Evolutionary conservation across 225 moss, liverwort and hornwort species (phyloP).

Genomic region (Pseudoscleropodium purum): DNA sequence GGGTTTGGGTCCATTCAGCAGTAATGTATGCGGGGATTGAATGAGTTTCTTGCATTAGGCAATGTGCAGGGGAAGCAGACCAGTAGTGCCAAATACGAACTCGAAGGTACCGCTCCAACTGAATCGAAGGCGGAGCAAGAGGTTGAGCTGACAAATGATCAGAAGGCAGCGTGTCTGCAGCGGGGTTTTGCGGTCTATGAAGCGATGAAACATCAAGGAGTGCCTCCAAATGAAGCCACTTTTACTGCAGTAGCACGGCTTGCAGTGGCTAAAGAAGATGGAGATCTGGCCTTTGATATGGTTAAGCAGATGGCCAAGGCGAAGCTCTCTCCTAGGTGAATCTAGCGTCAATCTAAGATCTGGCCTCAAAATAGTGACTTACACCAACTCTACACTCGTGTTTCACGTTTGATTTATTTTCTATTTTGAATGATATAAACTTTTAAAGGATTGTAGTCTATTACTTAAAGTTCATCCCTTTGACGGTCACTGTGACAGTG

Average conservation of each 20-base stretch:
- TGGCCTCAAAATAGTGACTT: background rate
- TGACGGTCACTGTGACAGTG: background rate
- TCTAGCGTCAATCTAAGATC: no score
- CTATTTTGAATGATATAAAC: background rate
- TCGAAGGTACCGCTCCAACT: slow-evolving; percentile 8
- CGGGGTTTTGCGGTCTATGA: slow-evolving; percentile 88
- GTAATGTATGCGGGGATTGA: background rate
- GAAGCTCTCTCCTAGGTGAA: slow-evolving; percentile 72
- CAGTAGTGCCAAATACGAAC: background rate
- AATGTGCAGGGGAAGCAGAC: slow-evolving; percentile 22
- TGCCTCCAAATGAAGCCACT: slow-evolving; percentile 91
- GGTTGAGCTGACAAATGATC: slow-evolving; percentile 43
- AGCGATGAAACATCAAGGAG: slow-evolving; percentile 61
- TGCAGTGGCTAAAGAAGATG: slow-evolving; percentile 81
- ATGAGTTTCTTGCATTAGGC: slow-evolving; percentile 5
- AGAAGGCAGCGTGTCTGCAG: slow-evolving; percentile 43
- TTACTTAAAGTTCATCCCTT: background rate
- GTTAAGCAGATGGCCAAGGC: slow-evolving; percentile 86
- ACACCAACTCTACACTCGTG: background rate
- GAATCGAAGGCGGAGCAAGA: slow-evolving; percentile 26
- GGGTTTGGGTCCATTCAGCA: background rate
- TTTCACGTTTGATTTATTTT: background rate
- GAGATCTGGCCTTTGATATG: slow-evolving; percentile 88
- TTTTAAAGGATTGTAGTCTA: background rate
- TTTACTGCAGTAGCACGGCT: slow-evolving; percentile 87